Evolutionary conservation across 2,329 filamentous ascomycete genomes (phyloP).

Genomic region (Nothophaeocryptopus gaeumannii): DNA sequence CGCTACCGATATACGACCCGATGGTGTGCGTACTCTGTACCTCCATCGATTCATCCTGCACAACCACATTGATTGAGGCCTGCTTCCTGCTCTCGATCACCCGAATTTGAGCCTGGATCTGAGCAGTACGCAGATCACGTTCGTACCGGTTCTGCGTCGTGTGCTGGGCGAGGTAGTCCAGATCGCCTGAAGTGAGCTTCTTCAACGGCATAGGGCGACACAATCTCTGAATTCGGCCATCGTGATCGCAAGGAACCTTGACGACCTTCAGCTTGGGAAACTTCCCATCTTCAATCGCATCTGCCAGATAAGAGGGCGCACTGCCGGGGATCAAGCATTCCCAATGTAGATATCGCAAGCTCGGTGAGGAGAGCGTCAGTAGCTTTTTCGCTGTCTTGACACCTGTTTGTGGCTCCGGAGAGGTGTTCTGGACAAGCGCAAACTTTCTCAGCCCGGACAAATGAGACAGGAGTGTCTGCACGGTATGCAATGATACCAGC

Average conservation of each 20-base stretch:
- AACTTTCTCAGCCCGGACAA: conserved; percentile 49
- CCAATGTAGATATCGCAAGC: conserved; percentile 57
- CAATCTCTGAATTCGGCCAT: conserved; percentile 66
- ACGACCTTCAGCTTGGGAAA: conserved; percentile 62
- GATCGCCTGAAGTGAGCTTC: conserved; percentile 50
- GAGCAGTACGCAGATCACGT: conserved; percentile 42
- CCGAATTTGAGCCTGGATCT: conserved; percentile 63
- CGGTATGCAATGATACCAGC: conserved; percentile 50
- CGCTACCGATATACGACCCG: conserved; percentile 60
- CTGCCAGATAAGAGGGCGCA: conserved; percentile 62
- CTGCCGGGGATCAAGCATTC: conserved; percentile 56
- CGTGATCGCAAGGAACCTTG: conserved; percentile 65
- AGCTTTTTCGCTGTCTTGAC: conserved; percentile 37
- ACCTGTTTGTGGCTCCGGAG: conserved; percentile 45
- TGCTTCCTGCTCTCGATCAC: conserved; percentile 57
- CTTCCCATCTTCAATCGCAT: conserved; percentile 58
- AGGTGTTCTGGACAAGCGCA: conserved; percentile 51
- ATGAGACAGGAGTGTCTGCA: conserved; percentile 52
- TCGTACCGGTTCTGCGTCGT: conserved; percentile 14
- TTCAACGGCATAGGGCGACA: conserved; percentile 61
- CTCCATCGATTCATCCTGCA: conserved; percentile 50
- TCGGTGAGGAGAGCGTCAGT: conserved; percentile 46
- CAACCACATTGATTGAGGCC: conserved; percentile 58
- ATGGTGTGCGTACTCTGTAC: conserved; percentile 54
- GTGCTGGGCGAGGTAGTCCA: conserved; percentile 16